Base-by-base conservation (phyloP, 225 moss, liverwort and hornwort genomes). In the Physcomitrellopsis africana region DNA sequence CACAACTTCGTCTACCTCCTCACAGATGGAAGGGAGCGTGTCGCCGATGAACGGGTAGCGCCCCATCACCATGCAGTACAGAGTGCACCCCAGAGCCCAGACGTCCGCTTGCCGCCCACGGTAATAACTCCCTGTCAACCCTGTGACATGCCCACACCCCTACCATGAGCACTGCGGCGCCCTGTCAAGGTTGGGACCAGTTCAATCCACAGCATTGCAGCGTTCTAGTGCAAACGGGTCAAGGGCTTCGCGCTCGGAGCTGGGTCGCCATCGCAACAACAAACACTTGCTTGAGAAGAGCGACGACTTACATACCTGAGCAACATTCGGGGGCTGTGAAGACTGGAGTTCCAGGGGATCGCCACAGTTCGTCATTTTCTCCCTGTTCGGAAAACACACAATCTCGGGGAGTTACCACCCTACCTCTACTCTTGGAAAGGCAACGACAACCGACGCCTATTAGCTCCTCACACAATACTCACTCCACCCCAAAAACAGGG, bases 81-180 rank as follows among this genome's bases (percentile, higher is more conserved):
- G 82, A 16, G 94, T 89, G 24, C 93, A 94, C 11, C 96, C 94
- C 72, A 94, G 81, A 72, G 96, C 94, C 96, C 96, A 96, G 18
- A 94, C 77, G 77, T 96, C 96, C 22, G 96, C 96, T 46, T 85
- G 67, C 81, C 80, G 89, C 9, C 96, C 94, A 56, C 58, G 73
- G 65, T 96, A 92, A n/a, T 72, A 79, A n/a, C 67, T 44, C 49
- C 90, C 95, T 96, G 76, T 48, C 41, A n/a, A 27, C 1, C 12
- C 59, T 72, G 72, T 7, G 52, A 1, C 51, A 60, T 51, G 14
- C 0, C 58, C 49, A 64, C 16, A 2, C 32, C 32, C 32, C 32
- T 7, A 15, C 10, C 67, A 67, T 47, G 1, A 44, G 43, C 32
- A 12, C 19, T 19, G 19, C 63, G 44, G n/a, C 19, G 5, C 20